Percentiles rank a stretch among this genome's conserved stretches.
These are phyloP conservation scores for Aegilops sharonensis DNA, from an alignment of 176 grass and related monocot genomes.

Conservation along the genomic window DNA sequence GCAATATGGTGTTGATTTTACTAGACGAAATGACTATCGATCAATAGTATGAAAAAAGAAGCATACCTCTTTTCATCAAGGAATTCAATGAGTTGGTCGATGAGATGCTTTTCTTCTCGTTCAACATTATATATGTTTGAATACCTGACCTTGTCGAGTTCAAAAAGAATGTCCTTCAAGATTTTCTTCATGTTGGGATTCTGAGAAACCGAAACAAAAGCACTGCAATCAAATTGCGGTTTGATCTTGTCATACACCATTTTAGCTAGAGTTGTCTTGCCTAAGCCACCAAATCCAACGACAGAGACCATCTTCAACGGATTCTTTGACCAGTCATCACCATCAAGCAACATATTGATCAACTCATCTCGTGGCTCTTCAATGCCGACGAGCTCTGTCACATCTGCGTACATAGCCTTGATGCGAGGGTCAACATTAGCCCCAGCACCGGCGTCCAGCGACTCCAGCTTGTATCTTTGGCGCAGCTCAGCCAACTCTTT, in stretches of 20 bases:
- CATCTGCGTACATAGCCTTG: not conserved
- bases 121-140: not conserved
- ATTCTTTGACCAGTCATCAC: too few relatives aligned
- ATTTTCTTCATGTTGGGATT: not conserved
- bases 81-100: too few relatives aligned
- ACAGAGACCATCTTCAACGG: not conserved
- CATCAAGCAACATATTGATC: not conserved
- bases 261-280: not conserved
- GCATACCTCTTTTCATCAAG: too few relatives aligned
- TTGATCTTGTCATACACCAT: not conserved
- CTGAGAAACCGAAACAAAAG: not conserved
- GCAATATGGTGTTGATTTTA: not conserved
- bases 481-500: not conserved
- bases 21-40: too few relatives aligned
- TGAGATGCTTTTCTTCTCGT: too few relatives aligned
- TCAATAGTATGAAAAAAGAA: too few relatives aligned
- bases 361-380: not conserved
- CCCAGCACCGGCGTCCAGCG: fast-evolving
- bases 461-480: not conserved
- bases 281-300: not conserved
- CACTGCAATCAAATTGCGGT: not conserved
- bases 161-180: not conserved
- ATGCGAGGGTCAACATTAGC: not conserved
- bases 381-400: not conserved
- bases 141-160: not conserved